Evolutionary conservation across 306 rosid species (phyloP), one percentile per base, ranked within the genome.

Genomic region (Prinsepia uniflora): DNA sequence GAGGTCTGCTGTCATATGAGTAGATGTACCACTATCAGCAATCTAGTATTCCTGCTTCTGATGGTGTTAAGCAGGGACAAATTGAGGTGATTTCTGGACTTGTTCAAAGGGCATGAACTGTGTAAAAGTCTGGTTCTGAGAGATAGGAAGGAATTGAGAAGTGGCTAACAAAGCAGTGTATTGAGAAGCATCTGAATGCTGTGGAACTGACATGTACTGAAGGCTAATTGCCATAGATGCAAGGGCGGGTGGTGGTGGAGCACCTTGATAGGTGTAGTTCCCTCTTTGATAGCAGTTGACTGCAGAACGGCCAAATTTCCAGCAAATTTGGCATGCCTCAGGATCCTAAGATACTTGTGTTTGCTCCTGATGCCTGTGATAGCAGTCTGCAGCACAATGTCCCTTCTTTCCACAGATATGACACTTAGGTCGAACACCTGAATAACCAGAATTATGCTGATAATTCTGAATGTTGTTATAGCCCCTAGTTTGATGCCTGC

Each of bases 171-270:
- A 24, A 0, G 30, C 30, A 24, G 30, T 24, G 30, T 24, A 24
- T 2, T 24, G 30, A 24, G 30, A 24, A 24, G 30, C 30, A 24
- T 24, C 30, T 24, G 2, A 2, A 24, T 24, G 30, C 30, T 24
- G 30, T 24, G 30, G 30, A 24, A 24, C 30, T 24, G 30, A 2
- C 30, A 24, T 24, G 30, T 24, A 24, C 30, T 24, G 30, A 24
- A 2, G 30, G 30, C 30, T 2, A 24, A 24, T 24, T 0, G 18
- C 11, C 14, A 54, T 54, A 5, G 62, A 8, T 5, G 8, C 20
- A 0, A 10, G 8, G 5, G 2, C 12, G 0, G 7, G 8, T 0
- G 4, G 4, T 0, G 15, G 36, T 3, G 60, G 3, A 0, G 10
- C 9, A 0, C 15, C 15, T 10, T 55, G 39, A 0, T 55, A 55